phyloP scores from a whole-genome alignment of 305 asterid genomes.

The Fraxinus albicans region DNA sequence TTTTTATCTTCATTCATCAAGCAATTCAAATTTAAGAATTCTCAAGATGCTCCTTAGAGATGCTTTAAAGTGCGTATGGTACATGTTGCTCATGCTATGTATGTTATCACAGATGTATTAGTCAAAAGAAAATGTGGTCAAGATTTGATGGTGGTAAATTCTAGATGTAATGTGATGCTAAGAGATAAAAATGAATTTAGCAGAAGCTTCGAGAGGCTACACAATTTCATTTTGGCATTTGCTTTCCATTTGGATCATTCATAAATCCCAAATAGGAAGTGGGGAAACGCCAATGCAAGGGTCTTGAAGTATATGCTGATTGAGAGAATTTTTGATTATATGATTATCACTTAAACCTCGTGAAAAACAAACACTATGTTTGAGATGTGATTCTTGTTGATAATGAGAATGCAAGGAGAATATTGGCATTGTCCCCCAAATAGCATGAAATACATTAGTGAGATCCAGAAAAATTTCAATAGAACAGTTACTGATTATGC shows the following conservation, averaged over 20 bases:
- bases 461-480: not conserved
- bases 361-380: not conserved
- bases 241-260: not conserved
- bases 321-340: not conserved
- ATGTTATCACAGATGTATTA: not conserved
- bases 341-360: not conserved
- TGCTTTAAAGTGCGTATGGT: not conserved
- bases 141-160: not conserved
- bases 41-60: not conserved
- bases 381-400: not conserved
- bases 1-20: not conserved
- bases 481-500: not conserved
- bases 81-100: not conserved
- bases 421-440: not conserved
- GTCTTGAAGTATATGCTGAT: not conserved
- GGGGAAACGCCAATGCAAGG: not conserved
- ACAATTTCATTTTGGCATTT: not conserved
- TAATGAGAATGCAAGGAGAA: not conserved
- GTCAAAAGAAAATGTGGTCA: not conserved
- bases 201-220: not conserved
- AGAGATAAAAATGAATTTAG: not conserved
- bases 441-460: not conserved
- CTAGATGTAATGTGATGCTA: not conserved
- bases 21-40: not conserved
- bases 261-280: not conserved